phyloP scores from a whole-genome alignment of 805 yeast species.

The Wickerhamomyces strasburgensis region DNA sequence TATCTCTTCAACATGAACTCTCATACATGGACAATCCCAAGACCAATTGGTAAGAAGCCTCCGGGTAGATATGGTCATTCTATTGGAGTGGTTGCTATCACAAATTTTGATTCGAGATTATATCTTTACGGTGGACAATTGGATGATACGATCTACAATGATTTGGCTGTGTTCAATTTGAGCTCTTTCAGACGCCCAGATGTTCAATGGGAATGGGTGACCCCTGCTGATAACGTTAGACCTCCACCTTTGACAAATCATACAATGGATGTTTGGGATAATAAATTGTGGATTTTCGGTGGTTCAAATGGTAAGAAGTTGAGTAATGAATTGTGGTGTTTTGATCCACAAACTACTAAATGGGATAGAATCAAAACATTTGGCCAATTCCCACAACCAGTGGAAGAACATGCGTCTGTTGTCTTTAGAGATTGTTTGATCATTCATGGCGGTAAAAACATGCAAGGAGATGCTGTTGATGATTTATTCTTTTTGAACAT shows the following conservation, averaged over 20 bases:
- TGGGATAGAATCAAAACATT: slow-evolving; percentile 71
- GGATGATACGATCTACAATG: slow-evolving; percentile 76
- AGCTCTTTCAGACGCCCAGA: slow-evolving; percentile 78
- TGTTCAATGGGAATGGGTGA: slow-evolving; percentile 77
- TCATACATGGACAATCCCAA: slow-evolving; percentile 73
- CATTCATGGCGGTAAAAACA: slow-evolving; percentile 85
- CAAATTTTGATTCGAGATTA: slow-evolving; percentile 52
- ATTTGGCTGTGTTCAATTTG: slow-evolving; percentile 80
- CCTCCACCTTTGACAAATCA: slow-evolving; percentile 92
- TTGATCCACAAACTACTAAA: slow-evolving; percentile 58
- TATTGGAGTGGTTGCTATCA: slow-evolving; percentile 65
- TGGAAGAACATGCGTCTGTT: slow-evolving; percentile 88
- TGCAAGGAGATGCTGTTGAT: slow-evolving; percentile 61
- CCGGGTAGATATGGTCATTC: slow-evolving; percentile 94
- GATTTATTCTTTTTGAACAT: slow-evolving; percentile 74
- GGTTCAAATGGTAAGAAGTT: slow-evolving; percentile 77
- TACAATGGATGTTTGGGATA: slow-evolving; percentile 75
- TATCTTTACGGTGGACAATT: slow-evolving; percentile 95
- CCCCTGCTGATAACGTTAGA: slow-evolving; percentile 42
- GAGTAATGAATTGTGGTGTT: slow-evolving; percentile 74
- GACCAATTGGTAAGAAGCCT: slow-evolving; percentile 72
- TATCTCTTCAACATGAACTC: slow-evolving; percentile 81
- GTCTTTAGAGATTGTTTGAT: slow-evolving; percentile 73
- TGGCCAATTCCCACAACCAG: slow-evolving; percentile 73
- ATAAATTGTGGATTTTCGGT: slow-evolving; percentile 82